These are phyloP conservation scores for Trichoderma citrinoviride DNA, from an alignment of 2,329 filamentous ascomycete genomes.

Conservation along the genomic window DNA sequence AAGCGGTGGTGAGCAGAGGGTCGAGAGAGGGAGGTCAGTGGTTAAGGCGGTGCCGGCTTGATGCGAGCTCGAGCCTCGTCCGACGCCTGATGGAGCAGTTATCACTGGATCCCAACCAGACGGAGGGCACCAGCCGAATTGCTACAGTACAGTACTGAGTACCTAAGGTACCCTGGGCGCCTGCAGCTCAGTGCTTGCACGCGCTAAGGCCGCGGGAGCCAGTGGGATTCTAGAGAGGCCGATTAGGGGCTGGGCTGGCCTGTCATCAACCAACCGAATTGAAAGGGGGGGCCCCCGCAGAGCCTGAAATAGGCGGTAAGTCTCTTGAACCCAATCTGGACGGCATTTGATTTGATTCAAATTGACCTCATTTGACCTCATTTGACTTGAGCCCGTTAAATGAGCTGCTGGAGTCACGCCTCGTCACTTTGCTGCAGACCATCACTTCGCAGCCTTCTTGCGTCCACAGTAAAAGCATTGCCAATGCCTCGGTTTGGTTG, in stretches of 20 bases:
- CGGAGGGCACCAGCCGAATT: too few relatives aligned
- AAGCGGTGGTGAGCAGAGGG: neutral
- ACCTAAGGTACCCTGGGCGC: neutral
- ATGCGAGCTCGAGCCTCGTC: slow-evolving; percentile 18
- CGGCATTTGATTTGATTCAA: neutral
- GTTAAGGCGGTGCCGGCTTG: slow-evolving; percentile 3
- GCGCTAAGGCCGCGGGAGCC: slow-evolving; percentile 8
- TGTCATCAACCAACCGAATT: neutral
- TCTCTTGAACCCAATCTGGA: neutral
- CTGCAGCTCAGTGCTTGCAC: slow-evolving; percentile 16
- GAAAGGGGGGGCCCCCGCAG: slow-evolving; percentile 6
- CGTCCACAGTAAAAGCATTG: too few relatives aligned
- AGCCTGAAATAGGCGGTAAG: slow-evolving; percentile 12
- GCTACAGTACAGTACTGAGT: neutral
- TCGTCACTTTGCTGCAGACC: too few relatives aligned
- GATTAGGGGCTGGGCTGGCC: neutral
- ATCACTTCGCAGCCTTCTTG: too few relatives aligned
- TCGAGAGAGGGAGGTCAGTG: neutral
- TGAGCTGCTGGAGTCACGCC: too few relatives aligned
- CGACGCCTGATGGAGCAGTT: neutral
- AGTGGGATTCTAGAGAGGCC: slow-evolving; percentile 12
- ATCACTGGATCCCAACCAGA: too few relatives aligned
- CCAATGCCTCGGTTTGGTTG: too few relatives aligned
- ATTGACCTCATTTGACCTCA: neutral
- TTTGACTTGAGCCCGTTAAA: neutral